Evolutionary conservation across 2,329 filamentous ascomycete species (phyloP).

Genomic region (Grosmannia penicillata): DNA sequence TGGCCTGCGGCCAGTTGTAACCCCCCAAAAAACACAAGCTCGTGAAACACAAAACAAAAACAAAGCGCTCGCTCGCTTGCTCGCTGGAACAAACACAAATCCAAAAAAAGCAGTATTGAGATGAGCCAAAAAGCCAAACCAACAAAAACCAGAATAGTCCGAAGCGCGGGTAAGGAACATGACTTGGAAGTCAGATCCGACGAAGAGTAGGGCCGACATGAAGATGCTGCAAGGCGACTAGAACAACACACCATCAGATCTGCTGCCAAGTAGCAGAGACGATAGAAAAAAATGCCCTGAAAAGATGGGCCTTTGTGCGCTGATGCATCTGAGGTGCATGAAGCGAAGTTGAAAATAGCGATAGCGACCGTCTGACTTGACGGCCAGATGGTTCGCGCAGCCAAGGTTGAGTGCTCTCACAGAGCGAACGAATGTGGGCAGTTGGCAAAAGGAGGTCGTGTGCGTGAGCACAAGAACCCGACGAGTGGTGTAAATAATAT

Average conservation of each 20-base stretch:
- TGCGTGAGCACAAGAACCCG: no score
- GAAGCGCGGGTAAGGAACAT: conserved; percentile 1
- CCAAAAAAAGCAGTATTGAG: neutral
- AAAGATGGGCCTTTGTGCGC: no score
- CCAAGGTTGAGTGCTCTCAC: neutral
- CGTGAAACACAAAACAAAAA: conserved; percentile 1
- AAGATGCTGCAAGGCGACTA: no score
- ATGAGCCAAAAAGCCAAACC: conserved; percentile 5
- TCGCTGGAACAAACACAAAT: conserved; percentile 4
- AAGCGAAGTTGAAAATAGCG: neutral
- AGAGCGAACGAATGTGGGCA: neutral
- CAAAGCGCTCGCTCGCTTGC: conserved; percentile 6
- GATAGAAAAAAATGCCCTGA: no score
- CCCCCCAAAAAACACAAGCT: conserved; percentile 9
- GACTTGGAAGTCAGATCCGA: conserved; percentile 8
- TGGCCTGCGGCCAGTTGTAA: conserved; percentile 1
- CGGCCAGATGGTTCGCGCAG: no score
- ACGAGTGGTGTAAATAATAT: conserved; percentile 1
- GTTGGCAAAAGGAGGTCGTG: no score
- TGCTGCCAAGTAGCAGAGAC: no score
- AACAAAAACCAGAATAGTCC: conserved; percentile 3
- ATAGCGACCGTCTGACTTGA: no score
- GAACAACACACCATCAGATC: no score
- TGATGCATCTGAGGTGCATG: neutral
- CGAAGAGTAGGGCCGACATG: neutral